Evolutionary conservation across 441 rosid genomes (phyloP), one percentile per base, ranked within the genome.

Genomic region (Populus tomentosa): DNA sequence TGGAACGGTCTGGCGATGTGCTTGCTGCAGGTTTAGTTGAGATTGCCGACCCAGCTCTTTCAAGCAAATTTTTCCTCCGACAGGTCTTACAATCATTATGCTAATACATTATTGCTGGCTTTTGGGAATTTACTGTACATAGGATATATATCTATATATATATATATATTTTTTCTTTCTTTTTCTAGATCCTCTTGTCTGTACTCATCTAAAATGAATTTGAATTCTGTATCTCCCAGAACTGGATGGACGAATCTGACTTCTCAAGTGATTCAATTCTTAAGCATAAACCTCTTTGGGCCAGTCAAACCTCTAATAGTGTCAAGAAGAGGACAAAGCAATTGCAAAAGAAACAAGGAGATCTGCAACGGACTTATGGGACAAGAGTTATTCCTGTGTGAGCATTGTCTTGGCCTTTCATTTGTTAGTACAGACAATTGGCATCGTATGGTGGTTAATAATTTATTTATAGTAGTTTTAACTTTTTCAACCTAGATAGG

Each of bases 351-450:
- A 92, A 90, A 81, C 85, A 79, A 77, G 99, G 98, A 67, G 89
- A 90, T 79, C 79, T 94, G 76, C 85, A 91, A 80, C 90, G 94
- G 72, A 94, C 99, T 66, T 94, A 91, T 72, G 99, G 99, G 84
- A 96, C 99, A 56, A 87, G 98, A 90, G 98, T 96, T 77, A 89
- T 96, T 87, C 99, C 99, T 78, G 94, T 96, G 99, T 96, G 79
- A 92, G 98, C 73, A 76, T 69, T 69, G 74, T 33, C 80, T 77
- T 80, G 1, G 9, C 71, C 71, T 82, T 71, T 50, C 61, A 33
- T 79, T 72, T 77, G 32, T 65, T 62, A 20, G 71, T 53, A 8
- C 53, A 62, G 33, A 59, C 64, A 23, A 73, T 38, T 78, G 67
- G 73, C 79, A n/a, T 70, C 4, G 13, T 67, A 53, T 70, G 35